phyloP scores from a whole-genome alignment of 148 eudicot species.

The Rheum nobile region DNA sequence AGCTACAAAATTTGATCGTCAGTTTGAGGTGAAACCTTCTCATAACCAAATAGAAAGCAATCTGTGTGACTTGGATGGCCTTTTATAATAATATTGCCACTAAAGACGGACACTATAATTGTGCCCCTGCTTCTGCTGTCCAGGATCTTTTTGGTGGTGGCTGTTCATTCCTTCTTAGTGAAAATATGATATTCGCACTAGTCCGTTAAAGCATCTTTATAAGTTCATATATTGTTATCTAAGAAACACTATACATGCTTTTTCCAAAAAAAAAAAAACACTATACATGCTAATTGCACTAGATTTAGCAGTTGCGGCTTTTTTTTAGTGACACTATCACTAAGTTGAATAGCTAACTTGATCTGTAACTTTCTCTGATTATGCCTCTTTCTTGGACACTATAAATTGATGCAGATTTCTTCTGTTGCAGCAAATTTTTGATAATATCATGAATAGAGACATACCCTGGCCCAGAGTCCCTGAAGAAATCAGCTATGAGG shows the following conservation, averaged over 20 bases:
- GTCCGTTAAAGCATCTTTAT: background rate
- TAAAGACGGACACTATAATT: no score
- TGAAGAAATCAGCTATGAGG: constrained; percentile 81
- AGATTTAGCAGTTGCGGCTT: background rate
- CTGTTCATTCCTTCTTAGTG: background rate
- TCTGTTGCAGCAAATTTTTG: constrained; percentile 77
- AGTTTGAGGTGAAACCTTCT: background rate
- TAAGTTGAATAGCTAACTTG: background rate
- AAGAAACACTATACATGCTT: no score
- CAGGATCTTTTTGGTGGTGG: background rate
- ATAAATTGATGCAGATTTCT: constrained; percentile 8
- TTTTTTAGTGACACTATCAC: background rate
- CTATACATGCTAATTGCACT: background rate
- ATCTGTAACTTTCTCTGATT: background rate
- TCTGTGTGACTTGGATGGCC: background rate
- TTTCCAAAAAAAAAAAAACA: no score
- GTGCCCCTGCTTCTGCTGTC: background rate
- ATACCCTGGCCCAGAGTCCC: constrained; percentile 94
- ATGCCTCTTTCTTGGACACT: background rate
- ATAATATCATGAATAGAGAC: constrained; percentile 87
- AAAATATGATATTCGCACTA: background rate
- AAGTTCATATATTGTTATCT: background rate
- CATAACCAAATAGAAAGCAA: background rate
- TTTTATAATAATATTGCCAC: background rate
- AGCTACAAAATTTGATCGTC: background rate